A percentile compares a stretch with the other conserved stretches of the same genome.
phyloP scores from a whole-genome alignment of 2,329 filamentous ascomycete genomes.

The Cladosporium halotolerans region DNA sequence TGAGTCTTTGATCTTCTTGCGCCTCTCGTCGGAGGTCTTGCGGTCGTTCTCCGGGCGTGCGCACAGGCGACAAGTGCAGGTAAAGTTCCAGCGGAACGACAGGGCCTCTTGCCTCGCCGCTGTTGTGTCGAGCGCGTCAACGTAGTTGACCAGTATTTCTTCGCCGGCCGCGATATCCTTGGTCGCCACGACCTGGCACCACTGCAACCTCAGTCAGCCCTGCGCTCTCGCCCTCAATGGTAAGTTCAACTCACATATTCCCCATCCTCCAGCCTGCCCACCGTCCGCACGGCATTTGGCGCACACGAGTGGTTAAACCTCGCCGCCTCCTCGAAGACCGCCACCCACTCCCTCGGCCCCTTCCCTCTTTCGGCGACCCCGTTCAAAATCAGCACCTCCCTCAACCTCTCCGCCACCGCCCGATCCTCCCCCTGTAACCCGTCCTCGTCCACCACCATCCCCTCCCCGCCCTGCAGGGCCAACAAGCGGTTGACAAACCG shows the following conservation, averaged over 20 bases:
- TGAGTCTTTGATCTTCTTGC: background rate
- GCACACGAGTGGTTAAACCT: slow-evolving; percentile 4
- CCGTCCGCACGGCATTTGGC: background rate
- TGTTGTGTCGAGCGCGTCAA: background rate
- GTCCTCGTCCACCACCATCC: background rate
- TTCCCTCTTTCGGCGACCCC: background rate
- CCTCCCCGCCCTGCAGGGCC: background rate
- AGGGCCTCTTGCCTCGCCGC: background rate
- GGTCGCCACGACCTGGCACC: background rate
- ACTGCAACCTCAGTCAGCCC: background rate
- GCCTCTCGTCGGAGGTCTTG: background rate
- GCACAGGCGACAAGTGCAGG: background rate
- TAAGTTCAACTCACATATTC: background rate
- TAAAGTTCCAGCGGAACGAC: slow-evolving; percentile 3
- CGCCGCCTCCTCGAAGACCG: background rate
- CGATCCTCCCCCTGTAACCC: background rate
- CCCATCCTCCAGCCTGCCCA: background rate
- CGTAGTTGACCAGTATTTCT: slow-evolving; percentile 4
- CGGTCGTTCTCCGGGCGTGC: background rate
- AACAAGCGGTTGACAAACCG: background rate
- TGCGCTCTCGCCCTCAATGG: background rate
- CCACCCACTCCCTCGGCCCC: background rate
- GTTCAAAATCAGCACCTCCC: slow-evolving; percentile 3
- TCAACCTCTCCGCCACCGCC: background rate
- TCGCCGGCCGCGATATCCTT: background rate